These are phyloP conservation scores for Fonsecaea pedrosoi DNA, from an alignment of 2,329 filamentous ascomycete species.

Conservation along the genomic window DNA sequence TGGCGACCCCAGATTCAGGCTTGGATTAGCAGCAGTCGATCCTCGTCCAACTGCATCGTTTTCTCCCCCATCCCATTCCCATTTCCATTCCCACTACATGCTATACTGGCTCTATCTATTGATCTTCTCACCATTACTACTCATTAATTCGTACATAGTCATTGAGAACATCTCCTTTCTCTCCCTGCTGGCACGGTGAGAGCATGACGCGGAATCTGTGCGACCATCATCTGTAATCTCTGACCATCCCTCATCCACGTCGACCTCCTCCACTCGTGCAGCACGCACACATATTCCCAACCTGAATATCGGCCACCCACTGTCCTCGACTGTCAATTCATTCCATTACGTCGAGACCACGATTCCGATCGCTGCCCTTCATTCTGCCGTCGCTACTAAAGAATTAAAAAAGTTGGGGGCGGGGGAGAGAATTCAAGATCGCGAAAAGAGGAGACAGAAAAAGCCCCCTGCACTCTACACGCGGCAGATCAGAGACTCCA, in stretches of 20 bases:
- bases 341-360: neutral
- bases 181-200: constrained; percentile 35
- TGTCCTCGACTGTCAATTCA: constrained; percentile 2
- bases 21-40: constrained; percentile 10
- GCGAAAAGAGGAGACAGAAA: constrained; percentile 23
- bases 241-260: constrained; percentile 26
- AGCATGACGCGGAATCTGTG: constrained; percentile 35
- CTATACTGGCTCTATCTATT: constrained; percentile 8
- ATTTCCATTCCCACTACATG: constrained; percentile 13
- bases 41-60: constrained; percentile 3
- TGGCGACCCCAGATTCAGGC: constrained; percentile 15
- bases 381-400: neutral
- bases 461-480: constrained; percentile 15
- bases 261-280: constrained; percentile 17
- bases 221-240: constrained; percentile 30
- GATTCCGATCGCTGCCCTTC: neutral
- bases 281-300: constrained; percentile 10
- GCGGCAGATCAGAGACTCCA: neutral
- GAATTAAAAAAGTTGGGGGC: constrained; percentile 5
- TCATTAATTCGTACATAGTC: constrained; percentile 23
- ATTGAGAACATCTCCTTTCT: constrained; percentile 20
- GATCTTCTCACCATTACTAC: constrained; percentile 23
- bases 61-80: constrained; percentile 12
- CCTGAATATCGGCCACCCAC: constrained; percentile 14
- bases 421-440: constrained; percentile 7